Conservation (phyloP, 1,284 basidiomycete genomes). For the Sporisorium scitamineum region DNA sequence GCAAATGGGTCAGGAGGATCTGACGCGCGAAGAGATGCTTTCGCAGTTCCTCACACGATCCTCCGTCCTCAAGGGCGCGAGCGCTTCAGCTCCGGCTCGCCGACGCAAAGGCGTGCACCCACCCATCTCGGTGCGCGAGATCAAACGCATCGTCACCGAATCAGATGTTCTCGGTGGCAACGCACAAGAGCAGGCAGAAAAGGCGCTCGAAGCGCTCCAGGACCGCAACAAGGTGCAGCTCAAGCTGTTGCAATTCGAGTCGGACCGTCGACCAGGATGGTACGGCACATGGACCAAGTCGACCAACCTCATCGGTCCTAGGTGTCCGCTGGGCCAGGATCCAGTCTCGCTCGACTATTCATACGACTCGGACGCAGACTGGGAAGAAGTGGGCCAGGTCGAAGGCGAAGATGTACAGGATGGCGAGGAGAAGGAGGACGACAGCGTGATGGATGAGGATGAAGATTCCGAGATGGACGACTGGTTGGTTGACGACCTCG, state of each 20-base stretch:
- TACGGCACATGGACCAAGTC: conserved; percentile 65
- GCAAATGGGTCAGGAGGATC: conserved; percentile 20
- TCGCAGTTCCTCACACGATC: conserved; percentile 40
- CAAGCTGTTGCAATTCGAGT: conserved; percentile 65
- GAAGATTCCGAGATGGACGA: conserved; percentile 68
- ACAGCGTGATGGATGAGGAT: conserved; percentile 45
- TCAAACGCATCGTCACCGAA: conserved; percentile 65
- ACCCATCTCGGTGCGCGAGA: conserved; percentile 60
- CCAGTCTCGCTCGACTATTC: conserved; percentile 65
- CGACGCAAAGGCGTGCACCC: conserved; percentile 56
- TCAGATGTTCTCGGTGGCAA: conserved; percentile 65
- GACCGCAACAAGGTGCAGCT: conserved; percentile 61
- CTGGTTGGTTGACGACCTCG: conserved; percentile 67
- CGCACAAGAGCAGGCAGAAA: conserved; percentile 58
- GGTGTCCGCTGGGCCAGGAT: conserved; percentile 64
- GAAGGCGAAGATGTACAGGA: conserved; percentile 65
- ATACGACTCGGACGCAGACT: conserved; percentile 67
- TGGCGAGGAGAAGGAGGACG: conserved; percentile 58
- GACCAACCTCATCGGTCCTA: conserved; percentile 60
- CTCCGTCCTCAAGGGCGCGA: conserved; percentile 11
- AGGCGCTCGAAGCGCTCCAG: conserved; percentile 55
- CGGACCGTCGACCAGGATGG: conserved; percentile 66
- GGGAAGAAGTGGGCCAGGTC: conserved; percentile 64
- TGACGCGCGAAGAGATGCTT: conserved; percentile 45
- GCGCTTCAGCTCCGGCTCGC: neutral